phyloP scores from a whole-genome alignment of 768 basidiomycete genomes.

The Mycena epipterygia region DNA sequence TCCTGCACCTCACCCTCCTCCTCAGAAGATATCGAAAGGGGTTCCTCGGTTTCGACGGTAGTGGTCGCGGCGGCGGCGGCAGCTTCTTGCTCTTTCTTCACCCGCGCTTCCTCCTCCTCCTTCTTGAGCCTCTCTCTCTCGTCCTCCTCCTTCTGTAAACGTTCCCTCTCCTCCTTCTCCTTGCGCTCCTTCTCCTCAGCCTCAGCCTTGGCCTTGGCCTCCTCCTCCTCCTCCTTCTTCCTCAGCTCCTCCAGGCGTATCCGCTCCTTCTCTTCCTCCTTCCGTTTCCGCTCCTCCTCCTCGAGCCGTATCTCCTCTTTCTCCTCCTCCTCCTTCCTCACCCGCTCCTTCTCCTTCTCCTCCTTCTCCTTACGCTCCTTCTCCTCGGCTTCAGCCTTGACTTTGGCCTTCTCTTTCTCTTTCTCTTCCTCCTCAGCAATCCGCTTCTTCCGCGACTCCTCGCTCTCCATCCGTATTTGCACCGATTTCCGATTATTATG shows the following conservation, averaged over 20 bases:
- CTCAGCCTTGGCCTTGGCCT: conserved; percentile 61
- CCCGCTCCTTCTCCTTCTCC: conserved; percentile 53
- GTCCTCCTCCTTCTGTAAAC: conserved; percentile 45
- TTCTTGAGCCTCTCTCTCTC: conserved; percentile 44
- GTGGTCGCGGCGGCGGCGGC: conserved; percentile 12
- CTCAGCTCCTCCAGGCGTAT: conserved; percentile 39
- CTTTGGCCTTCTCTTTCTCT: conserved; percentile 49
- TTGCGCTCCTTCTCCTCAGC: conserved; percentile 56
- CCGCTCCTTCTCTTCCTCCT: conserved; percentile 46
- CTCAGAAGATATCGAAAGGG: conserved; percentile 38
- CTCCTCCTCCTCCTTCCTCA: conserved; percentile 52
- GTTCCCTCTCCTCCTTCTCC: conserved; percentile 50
- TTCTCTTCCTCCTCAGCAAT: conserved; percentile 59
- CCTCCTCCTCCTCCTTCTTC: conserved; percentile 51
- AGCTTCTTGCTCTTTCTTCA: conserved; percentile 48
- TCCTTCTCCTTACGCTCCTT: conserved; percentile 57
- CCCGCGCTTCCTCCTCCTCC: conserved; percentile 49
- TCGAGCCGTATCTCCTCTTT: conserved; percentile 50
- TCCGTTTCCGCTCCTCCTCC: conserved; percentile 41
- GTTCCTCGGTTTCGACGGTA: conserved; percentile 31
- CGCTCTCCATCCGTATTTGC: conserved; percentile 75
- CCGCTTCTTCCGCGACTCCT: conserved; percentile 64
- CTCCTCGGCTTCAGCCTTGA: conserved; percentile 52
- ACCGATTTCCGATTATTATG: conserved; percentile 53
- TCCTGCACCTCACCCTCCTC: conserved; percentile 59